Evolutionary conservation across 2,329 filamentous ascomycete genomes (phyloP).

Genomic region (Xylaria sp.): DNA sequence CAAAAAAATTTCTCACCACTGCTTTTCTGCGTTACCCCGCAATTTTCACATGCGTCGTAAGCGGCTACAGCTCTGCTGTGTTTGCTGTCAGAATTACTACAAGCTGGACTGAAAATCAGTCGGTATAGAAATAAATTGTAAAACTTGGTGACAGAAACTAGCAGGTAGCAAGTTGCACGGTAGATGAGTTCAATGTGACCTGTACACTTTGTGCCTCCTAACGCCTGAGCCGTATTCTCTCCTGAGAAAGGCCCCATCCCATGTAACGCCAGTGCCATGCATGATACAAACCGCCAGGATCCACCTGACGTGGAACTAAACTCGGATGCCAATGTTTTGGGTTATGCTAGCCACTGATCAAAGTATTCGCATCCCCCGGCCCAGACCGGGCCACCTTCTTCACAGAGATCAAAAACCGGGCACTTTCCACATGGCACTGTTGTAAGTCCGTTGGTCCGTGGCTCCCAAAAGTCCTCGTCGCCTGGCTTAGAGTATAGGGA

Average conservation of each 20-base stretch:
- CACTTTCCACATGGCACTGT: constrained; percentile 92
- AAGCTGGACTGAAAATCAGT: not conserved
- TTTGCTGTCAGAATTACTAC: not conserved
- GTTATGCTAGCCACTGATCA: constrained; percentile 76
- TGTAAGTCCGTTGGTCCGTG: constrained; percentile 77
- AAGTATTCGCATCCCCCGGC: constrained; percentile 94
- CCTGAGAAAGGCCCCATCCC: constrained; percentile 10
- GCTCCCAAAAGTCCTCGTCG: constrained; percentile 52
- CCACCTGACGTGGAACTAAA: not conserved
- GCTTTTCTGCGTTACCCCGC: not conserved
- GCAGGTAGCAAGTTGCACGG: not conserved
- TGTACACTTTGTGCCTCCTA: constrained; percentile 4
- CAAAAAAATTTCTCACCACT: constrained; percentile 28
- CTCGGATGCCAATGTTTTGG: not conserved
- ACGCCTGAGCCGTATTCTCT: constrained; percentile 27
- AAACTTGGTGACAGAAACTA: not conserved
- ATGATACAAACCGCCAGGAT: constrained; percentile 27
- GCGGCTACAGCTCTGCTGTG: not conserved
- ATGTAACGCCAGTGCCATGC: constrained; percentile 38
- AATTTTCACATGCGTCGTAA: not conserved
- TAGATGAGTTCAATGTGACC: constrained; percentile 3
- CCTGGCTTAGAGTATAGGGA: constrained; percentile 43
- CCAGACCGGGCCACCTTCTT: constrained; percentile 89
- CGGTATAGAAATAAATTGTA: not conserved
- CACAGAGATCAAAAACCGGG: constrained; percentile 92